Evolutionary conservation across 306 rosid genomes (phyloP).

Genomic region (Medicago arabica): DNA sequence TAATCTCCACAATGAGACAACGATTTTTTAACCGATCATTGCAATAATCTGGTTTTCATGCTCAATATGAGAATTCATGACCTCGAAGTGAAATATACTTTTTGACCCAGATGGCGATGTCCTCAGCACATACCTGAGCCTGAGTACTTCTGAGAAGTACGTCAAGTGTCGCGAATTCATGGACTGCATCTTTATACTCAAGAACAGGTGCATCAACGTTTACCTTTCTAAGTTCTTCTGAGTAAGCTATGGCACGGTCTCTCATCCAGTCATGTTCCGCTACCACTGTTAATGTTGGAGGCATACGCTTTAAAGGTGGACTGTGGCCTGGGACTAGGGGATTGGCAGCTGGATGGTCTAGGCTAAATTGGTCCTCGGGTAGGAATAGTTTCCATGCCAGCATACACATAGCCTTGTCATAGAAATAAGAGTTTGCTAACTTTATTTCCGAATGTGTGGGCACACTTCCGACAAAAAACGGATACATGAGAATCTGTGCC

Average conservation of each 20-base stretch:
- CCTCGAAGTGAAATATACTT: slow-evolving; percentile 92
- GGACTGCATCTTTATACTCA: slow-evolving; percentile 92
- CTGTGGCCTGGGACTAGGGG: slow-evolving; percentile 75
- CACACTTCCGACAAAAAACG: slow-evolving; percentile 82
- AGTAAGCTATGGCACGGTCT: slow-evolving; percentile 96
- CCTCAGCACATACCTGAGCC: slow-evolving; percentile 93
- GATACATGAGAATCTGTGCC: slow-evolving; percentile 88
- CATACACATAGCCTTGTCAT: slow-evolving; percentile 91
- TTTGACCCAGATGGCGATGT: slow-evolving; percentile 95
- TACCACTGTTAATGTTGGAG: slow-evolving; percentile 90
- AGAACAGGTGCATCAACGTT: slow-evolving; percentile 89
- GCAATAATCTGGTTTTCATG: slow-evolving; percentile 30
- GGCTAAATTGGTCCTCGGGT: slow-evolving; percentile 80
- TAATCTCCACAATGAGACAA: slow-evolving; percentile 35
- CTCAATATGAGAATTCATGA: slow-evolving; percentile 91
- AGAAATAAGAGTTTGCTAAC: slow-evolving; percentile 92
- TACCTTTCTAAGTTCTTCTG: slow-evolving; percentile 94
- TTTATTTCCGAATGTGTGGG: slow-evolving; percentile 95
- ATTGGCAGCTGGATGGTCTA: slow-evolving; percentile 92
- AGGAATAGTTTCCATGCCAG: slow-evolving; percentile 95
- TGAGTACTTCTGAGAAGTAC: slow-evolving; percentile 90
- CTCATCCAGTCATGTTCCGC: slow-evolving; percentile 99
- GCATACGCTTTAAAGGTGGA: slow-evolving; percentile 87
- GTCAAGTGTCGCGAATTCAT: slow-evolving; percentile 93
- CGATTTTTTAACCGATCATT: slow-evolving; percentile 25